Conservation (phyloP, 257 asterid species). For the Eustoma russellianum region DNA sequence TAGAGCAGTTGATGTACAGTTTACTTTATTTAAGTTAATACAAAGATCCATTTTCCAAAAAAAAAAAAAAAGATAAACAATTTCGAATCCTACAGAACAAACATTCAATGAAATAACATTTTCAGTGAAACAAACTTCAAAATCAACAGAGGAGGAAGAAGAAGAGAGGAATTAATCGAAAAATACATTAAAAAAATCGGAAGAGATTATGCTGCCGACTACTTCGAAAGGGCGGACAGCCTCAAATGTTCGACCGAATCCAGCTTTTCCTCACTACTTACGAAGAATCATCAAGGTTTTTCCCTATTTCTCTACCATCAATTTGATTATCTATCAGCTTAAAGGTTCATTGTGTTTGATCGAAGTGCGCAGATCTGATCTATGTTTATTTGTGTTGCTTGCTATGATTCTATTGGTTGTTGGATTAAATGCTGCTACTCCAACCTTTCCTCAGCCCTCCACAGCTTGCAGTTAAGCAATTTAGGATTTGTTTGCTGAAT, state of each 20-base stretch:
- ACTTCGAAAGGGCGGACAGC: conserved; percentile 69
- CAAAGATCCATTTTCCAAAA: no score
- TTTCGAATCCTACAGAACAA: conserved; percentile 1
- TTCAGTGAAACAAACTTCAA: no score
- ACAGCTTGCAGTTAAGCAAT: no score
- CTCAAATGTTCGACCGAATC: conserved; percentile 56
- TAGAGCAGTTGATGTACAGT: no score
- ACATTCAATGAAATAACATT: no score
- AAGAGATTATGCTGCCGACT: conserved; percentile 69
- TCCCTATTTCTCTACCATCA: not conserved
- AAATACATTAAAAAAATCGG: conserved; percentile 11
- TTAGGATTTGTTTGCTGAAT: no score
- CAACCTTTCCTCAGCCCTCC: no score
- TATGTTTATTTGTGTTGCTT: not conserved
- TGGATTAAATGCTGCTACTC: no score
- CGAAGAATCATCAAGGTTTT: conserved; percentile 88
- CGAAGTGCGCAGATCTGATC: conserved; percentile 17
- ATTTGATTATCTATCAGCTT: not conserved
- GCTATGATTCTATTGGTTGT: not conserved
- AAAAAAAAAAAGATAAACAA: no score
- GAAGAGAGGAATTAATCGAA: not conserved
- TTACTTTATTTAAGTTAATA: no score
- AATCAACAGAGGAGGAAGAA: conserved; percentile 6
- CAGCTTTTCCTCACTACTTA: conserved; percentile 74
- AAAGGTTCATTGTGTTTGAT: not conserved